These are phyloP conservation scores for Fusarium lateritium DNA, from an alignment of 2,329 filamentous ascomycete species.

Conservation along the genomic window DNA sequence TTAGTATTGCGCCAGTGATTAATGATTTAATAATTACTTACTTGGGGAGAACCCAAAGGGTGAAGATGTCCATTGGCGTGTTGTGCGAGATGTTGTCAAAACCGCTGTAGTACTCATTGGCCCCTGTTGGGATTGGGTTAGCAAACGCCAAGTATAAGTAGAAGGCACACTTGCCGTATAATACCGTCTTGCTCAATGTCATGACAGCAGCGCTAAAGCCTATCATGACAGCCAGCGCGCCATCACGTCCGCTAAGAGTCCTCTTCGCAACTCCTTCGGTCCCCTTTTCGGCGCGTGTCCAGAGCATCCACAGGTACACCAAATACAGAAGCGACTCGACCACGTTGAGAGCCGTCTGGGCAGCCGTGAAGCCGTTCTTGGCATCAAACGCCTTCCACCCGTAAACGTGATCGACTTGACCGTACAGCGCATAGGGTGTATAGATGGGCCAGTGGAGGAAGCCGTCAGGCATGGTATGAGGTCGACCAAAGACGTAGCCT, in stretches of 20 bases:
- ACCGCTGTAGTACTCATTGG: conserved; percentile 69
- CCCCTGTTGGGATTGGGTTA: conserved; percentile 56
- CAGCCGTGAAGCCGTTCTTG: conserved; percentile 81
- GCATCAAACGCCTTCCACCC: conserved; percentile 80
- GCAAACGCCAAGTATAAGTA: fast-evolving
- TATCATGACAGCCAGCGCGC: conserved; percentile 62
- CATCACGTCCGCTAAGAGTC: conserved; percentile 59
- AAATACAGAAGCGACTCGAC: conserved; percentile 77
- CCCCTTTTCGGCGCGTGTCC: conserved; percentile 27
- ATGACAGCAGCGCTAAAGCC: conserved; percentile 70
- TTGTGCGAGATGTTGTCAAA: conserved; percentile 73
- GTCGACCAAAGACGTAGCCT: conserved; percentile 83
- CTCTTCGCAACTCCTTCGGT: conserved; percentile 47
- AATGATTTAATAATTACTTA: conserved; percentile 51
- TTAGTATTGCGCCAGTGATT: not conserved
- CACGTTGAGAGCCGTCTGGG: conserved; percentile 79
- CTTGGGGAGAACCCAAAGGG: conserved; percentile 73
- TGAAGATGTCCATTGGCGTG: conserved; percentile 58
- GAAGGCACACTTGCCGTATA: conserved; percentile 67
- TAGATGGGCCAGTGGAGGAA: conserved; percentile 79
- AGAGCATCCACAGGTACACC: conserved; percentile 65
- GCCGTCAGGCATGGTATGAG: conserved; percentile 86
- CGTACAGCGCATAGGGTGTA: conserved; percentile 85
- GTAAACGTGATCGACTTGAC: conserved; percentile 84
- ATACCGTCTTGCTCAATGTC: conserved; percentile 73